Evolutionary conservation across 768 basidiomycete genomes (phyloP), one percentile per base, ranked within the genome.

Genomic region (Termitomyces sp.): DNA sequence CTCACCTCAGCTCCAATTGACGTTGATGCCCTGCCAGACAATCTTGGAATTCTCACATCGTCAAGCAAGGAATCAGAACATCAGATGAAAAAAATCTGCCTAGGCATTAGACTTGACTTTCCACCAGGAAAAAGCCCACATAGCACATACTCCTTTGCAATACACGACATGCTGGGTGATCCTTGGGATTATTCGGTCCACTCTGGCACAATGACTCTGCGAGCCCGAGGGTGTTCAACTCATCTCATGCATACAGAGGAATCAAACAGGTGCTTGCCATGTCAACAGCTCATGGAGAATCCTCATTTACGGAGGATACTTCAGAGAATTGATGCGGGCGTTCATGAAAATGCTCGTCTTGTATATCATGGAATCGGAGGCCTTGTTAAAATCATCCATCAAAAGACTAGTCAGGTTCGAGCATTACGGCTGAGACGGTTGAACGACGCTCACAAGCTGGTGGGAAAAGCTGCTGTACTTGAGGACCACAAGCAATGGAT

Each of bases 131-230:
- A 62, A 57, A 68, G 59, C 28, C 62, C 66, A 15, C 62, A 67
- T 46, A 57, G 59, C 5, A n/a, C 56, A 0, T 71, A 69, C 57
- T 68, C 66, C 1, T 71, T 68, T 56, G 55, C 57, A 4, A 60
- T 71, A 0, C 69, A 71, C 48, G 55, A 65, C 20, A 56, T 37
- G 6, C 56, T 63, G 5, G n/a, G 47, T 2, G 51, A 63, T 49
- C 68, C 69, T 8, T 71, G 70, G 70, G 45, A 63, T 49, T 70
- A 67, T 51, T 16, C 33, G 2, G 58, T 52, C 0, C 9, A 52
- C 0, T 24, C 16, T 20, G 34, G 50, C 0, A 18, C 20, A 22
- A 24, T 52, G 33, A 28, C 9, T 3, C 8, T 52, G 3, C 22
- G 26, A 26, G 33, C 51, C 9, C 8, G 15, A 28, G 24, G 33